Evolutionary conservation across 2,329 filamentous ascomycete genomes (phyloP), one percentile per base, ranked within the genome.

Genomic region (Leptographium lundbergii): DNA sequence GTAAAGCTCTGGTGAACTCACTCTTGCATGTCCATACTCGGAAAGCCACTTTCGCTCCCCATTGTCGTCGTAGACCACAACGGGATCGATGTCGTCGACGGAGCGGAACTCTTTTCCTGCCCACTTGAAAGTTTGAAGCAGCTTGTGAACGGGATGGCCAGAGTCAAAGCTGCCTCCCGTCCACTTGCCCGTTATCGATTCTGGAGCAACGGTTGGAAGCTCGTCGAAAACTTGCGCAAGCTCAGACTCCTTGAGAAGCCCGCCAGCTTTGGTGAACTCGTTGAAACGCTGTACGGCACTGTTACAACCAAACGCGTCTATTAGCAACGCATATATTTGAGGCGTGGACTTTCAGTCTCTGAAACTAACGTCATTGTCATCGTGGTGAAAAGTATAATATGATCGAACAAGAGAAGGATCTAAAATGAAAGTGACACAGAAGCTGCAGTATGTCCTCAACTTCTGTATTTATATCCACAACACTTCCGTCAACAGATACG

Each of bases 81-180:
- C 29, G 2, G 56, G 56, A 14, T 57, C 56, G 22, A 57, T 48
- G 22, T 57, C 48, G 34, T 57, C 25, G 4, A 42, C 32, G 10
- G 32, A 42, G 32, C 45, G 56, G 34, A 57, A 53, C 19, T 57
- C 56, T 24, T 57, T 57, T 22, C 56, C 56, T 10, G 47, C 56
- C 56, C 56, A 57, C 17, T 25, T 29, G 11, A 57, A 17, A 17
- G 11, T 42, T 6, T 27, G 3, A 13, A 57, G 56, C 22, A n/a
- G n/a, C 48, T 53, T 14, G 56, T 53, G 47, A 14, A n/a, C 32
- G 1, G 56, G 48, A 34, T 57, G 56, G 22, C 56, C 56, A 4
- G 32, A 45, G 34, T 57, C 22, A 34, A 57, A 57, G 47, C 56
- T 57, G 47, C 47, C 47, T 2, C 56, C 56, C 1, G 27, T 42